Conservation (phyloP, 306 rosid genomes). For the Morella rubra region DNA sequence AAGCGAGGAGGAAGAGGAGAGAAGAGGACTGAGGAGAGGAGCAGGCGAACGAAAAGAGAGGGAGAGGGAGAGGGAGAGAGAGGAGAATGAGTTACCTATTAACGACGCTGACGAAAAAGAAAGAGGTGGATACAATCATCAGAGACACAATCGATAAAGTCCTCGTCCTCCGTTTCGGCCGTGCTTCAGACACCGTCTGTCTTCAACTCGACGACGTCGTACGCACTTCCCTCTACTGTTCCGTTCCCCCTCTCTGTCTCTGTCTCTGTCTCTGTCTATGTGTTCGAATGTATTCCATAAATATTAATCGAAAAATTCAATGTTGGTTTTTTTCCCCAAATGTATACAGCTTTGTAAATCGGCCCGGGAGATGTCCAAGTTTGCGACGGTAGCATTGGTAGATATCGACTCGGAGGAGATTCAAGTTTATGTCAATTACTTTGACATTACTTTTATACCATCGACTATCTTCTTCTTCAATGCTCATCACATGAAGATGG, state of each 20-base stretch:
- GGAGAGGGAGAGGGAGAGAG: background rate
- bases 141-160: slow-evolving; percentile 80
- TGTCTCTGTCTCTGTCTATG: background rate
- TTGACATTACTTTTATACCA: slow-evolving; percentile 76
- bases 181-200: slow-evolving; percentile 55
- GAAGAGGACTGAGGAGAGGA: too few species aligned
- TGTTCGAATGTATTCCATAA: background rate
- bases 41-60: too few species aligned
- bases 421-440: slow-evolving; percentile 71
- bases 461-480: slow-evolving; percentile 88
- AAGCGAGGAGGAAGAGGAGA: too few species aligned
- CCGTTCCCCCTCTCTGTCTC: background rate
- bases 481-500: slow-evolving; percentile 99
- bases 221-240: slow-evolving; percentile 7
- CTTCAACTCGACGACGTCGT: slow-evolving; percentile 77
- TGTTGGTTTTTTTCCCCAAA: background rate
- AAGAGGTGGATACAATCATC: slow-evolving; percentile 69
- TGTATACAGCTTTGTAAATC: slow-evolving; percentile 66
- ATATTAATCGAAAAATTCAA: background rate
- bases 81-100: slow-evolving; percentile 4
- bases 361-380: slow-evolving; percentile 78
- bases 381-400: slow-evolving; percentile 70
- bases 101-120: slow-evolving; percentile 53
- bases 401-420: slow-evolving; percentile 74
- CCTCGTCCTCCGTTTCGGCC: slow-evolving; percentile 83